phyloP scores from a whole-genome alignment of 225 moss, liverwort and hornwort species.

The Sphagnum tenellum region DNA sequence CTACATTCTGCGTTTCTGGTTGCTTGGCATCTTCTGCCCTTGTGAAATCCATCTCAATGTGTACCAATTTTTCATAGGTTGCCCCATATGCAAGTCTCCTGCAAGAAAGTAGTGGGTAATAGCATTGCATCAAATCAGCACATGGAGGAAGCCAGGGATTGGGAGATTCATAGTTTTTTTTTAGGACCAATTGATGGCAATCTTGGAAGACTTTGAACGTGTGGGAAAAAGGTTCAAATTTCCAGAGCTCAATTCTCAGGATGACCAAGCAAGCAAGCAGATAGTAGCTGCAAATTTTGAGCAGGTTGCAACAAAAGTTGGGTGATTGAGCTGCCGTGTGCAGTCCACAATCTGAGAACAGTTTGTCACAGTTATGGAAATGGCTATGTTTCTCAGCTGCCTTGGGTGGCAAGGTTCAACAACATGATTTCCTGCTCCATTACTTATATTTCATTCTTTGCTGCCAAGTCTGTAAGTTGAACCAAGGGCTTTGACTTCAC shows the following conservation, averaged over 20 bases:
- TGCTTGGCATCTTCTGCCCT: too few species aligned
- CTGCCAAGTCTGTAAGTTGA: slow-evolving; percentile 61
- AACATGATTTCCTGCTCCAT: slow-evolving; percentile 90
- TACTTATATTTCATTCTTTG: slow-evolving; percentile 65
- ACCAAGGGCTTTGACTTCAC: slow-evolving; percentile 76
- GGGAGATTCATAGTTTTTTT: too few species aligned
- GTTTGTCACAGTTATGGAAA: slow-evolving; percentile 65
- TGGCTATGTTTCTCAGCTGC: slow-evolving; percentile 68
- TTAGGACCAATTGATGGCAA: too few species aligned
- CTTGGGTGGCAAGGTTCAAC: slow-evolving; percentile 70
- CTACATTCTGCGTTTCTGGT: too few species aligned
- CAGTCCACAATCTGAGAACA: slow-evolving; percentile 53
- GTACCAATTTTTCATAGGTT: too few species aligned
- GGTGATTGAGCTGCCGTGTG: slow-evolving; percentile 52
- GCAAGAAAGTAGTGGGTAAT: too few species aligned
- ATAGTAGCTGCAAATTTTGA: slow-evolving; percentile 35
- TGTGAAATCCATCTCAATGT: too few species aligned
- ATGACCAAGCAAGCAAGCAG: slow-evolving; percentile 71
- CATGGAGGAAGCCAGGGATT: too few species aligned
- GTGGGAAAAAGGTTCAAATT: too few species aligned
- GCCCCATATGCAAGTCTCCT: too few species aligned
- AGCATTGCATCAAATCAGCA: too few species aligned
- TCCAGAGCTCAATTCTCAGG: slow-evolving; percentile 3
- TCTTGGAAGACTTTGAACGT: too few species aligned
- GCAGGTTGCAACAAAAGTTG: slow-evolving; percentile 44